Percentiles rank a stretch among this genome's conserved stretches.
phyloP scores from a whole-genome alignment of 2,329 filamentous ascomycete genomes.

The Cordyceps tenuipes region DNA sequence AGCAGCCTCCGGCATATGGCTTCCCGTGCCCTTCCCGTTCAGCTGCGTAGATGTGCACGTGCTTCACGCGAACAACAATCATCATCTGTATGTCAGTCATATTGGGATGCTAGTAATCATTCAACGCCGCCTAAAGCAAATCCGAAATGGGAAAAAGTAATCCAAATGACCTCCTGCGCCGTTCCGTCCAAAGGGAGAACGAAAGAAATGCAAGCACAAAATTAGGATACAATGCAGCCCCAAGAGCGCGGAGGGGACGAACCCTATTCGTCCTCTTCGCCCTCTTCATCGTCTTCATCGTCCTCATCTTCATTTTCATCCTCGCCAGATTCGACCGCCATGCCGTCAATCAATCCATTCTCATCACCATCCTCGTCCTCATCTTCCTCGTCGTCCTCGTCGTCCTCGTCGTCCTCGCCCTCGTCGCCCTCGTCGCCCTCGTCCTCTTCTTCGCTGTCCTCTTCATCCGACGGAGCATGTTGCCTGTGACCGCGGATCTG shows the following conservation, averaged over 20 bases:
- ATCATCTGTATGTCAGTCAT: background rate
- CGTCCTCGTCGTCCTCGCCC: conserved; percentile 13
- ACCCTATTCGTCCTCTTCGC: conserved; percentile 8
- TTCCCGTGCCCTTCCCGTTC: conserved; percentile 6
- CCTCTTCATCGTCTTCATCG: conserved; percentile 8
- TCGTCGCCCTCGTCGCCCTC: conserved; percentile 17
- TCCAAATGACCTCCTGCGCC: background rate
- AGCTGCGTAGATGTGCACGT: too few species aligned
- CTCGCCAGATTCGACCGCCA: conserved; percentile 27
- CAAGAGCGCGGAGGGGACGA: background rate
- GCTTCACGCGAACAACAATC: too few species aligned
- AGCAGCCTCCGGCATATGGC: conserved; percentile 16
- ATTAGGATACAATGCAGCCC: conserved; percentile 4
- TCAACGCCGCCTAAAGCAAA: background rate
- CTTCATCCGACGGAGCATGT: background rate
- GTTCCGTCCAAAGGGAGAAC: background rate
- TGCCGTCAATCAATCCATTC: conserved; percentile 22
- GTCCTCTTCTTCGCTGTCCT: conserved; percentile 15
- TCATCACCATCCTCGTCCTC: conserved; percentile 18
- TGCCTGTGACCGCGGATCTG: conserved; percentile 4
- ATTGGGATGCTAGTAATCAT: background rate
- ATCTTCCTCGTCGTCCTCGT: conserved; percentile 17
- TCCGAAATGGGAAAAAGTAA: background rate
- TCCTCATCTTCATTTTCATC: conserved; percentile 13
- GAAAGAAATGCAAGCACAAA: background rate